Evolutionary conservation across 495 filamentous ascomycete species (phyloP), one percentile per base, ranked within the genome.

Genomic region (Haplographium delicatum): DNA sequence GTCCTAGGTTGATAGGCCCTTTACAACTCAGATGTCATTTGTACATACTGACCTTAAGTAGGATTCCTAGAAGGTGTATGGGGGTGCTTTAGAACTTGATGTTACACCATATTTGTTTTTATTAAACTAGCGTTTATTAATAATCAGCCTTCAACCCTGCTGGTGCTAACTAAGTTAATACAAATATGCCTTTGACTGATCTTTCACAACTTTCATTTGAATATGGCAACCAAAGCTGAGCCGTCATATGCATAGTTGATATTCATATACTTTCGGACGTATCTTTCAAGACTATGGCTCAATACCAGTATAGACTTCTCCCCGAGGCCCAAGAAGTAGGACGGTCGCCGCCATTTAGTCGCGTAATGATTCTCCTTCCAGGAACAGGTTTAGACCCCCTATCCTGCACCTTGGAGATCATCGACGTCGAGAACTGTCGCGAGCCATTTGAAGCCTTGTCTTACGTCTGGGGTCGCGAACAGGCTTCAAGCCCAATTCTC

Each of bases 401-500:
- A 13, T 24, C 28, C 24, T 53, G 50, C 43, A 47, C 43, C 19
- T 22, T 56, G 26, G 22, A 30, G n/a, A 54, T 46, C 26, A 45
- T 56, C 53, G 40, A 45, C 16, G 23, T 56, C n/a, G 50, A 55
- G 24, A 46, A 31, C 13, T 37, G 50, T 10, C 28, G 28, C 28
- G 25, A 13, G 18, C 38, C 16, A 2, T 56, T 39, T 28, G 53
- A 56, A 37, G 53, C 53, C 13, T 39, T 56, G 11, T 56, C 53
- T 10, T 56, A 56, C 31, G 39, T 53, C 18, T 56, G 53, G 53
- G 53, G 53, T 16, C 41, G 20, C 11, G 37, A 56, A 41, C 34
- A 27, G 30, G 26, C 20, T 8, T 27, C 22, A 7, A 16, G 39
- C 8, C 50, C 13, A 10, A 47, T 53, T 1, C 34, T 38, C 16